These are phyloP conservation scores for Chlamydomonas sp. DNA, from an alignment of 139 green algal genomes.

Conservation along the genomic window DNA sequence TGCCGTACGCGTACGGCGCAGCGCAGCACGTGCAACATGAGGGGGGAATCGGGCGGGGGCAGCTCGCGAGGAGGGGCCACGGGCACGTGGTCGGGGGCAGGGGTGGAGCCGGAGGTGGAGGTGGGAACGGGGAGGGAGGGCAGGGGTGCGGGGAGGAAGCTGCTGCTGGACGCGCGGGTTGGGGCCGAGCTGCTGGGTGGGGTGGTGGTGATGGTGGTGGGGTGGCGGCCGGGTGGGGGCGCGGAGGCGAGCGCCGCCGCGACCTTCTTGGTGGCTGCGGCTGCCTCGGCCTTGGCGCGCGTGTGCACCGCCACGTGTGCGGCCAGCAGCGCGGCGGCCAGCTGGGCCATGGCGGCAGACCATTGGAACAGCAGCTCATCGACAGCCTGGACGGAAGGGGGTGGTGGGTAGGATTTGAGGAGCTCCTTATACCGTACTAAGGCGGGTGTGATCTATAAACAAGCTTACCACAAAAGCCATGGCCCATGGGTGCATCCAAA, in stretches of 20 bases:
- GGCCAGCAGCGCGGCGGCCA: constrained; percentile 12
- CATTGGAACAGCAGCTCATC: constrained; percentile 36
- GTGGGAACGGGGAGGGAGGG: no score
- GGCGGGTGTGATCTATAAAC: no score
- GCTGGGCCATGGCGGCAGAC: constrained; percentile 15
- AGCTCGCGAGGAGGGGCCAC: neutral
- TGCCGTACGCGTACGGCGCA: constrained; percentile 5
- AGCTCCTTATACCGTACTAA: neutral
- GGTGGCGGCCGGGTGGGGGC: no score
- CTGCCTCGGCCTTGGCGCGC: neutral
- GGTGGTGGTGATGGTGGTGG: no score
- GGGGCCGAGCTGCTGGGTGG: no score
- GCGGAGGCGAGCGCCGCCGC: neutral
- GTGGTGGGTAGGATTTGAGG: neutral
- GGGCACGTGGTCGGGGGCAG: no score
- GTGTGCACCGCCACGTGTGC: constrained; percentile 2
- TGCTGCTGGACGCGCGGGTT: no score
- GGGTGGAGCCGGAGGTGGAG: no score
- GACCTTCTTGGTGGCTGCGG: neutral
- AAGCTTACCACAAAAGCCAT: no score
- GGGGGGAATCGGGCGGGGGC: neutral
- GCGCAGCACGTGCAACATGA: neutral
- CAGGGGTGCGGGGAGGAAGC: no score
- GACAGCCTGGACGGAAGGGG: neutral
- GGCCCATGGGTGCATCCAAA: no score